phyloP scores from a whole-genome alignment of 192 early-diverging fungal species.

The Backusella tuberculispora region DNA sequence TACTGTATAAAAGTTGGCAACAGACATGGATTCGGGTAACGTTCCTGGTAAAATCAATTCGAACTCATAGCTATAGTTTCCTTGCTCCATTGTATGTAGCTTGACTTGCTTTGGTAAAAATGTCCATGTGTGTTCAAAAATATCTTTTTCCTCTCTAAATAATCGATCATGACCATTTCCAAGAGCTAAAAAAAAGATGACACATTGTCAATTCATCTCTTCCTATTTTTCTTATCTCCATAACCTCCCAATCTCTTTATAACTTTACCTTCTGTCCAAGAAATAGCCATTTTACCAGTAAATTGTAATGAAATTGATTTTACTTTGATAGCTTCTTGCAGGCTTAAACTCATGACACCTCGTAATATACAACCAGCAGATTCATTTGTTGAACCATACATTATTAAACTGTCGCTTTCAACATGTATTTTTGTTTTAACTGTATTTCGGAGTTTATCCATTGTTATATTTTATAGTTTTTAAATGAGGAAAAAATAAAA shows the following conservation, averaged over 20 bases:
- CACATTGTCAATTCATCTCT: not conserved
- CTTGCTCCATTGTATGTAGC: constrained; percentile 35
- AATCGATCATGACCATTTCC: constrained; percentile 27
- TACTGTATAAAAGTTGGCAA: constrained; percentile 48
- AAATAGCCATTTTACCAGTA: constrained; percentile 50
- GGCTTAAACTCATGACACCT: constrained; percentile 52
- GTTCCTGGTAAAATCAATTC: constrained; percentile 58
- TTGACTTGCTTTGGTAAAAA: constrained; percentile 51
- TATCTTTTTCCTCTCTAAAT: constrained; percentile 34
- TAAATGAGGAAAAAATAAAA: not conserved
- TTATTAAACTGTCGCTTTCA: constrained; percentile 40
- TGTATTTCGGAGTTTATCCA: constrained; percentile 18
- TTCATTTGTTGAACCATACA: constrained; percentile 44
- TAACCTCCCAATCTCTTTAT: not conserved
- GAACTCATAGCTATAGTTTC: constrained; percentile 51
- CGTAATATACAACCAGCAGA: constrained; percentile 54
- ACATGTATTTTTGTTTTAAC: constrained; percentile 39
- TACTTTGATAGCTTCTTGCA: constrained; percentile 52
- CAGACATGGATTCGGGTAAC: constrained; percentile 60
- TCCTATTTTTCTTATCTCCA: not conserved
- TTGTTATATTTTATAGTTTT: not conserved
- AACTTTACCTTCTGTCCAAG: constrained; percentile 45
- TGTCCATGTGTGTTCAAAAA: constrained; percentile 55
- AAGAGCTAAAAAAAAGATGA: constrained; percentile 15
- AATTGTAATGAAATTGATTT: constrained; percentile 53